Evolutionary conservation across 768 basidiomycete species (phyloP).

Genomic region (Leccinellum albellum): DNA sequence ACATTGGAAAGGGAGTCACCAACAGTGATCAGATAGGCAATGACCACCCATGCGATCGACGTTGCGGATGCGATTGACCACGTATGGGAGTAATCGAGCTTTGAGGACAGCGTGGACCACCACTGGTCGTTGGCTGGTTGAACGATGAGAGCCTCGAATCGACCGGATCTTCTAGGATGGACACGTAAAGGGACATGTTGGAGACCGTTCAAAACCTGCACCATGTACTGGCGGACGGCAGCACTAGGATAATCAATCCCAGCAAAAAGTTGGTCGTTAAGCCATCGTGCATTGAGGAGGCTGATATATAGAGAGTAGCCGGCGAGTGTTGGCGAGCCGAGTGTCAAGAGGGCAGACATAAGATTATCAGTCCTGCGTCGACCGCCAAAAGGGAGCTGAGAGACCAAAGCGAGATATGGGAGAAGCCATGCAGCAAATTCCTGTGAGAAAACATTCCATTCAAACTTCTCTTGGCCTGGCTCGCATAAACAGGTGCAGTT

Average conservation of each 20-base stretch:
- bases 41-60: constrained; percentile 42
- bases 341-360: constrained; percentile 38
- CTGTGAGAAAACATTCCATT: constrained; percentile 26
- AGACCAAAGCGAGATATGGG: constrained; percentile 46
- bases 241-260: constrained; percentile 26
- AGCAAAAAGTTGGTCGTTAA: constrained; percentile 31
- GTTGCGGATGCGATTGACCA: constrained; percentile 40
- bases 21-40: constrained; percentile 35
- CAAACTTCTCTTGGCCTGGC: constrained; percentile 8
- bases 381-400: constrained; percentile 48
- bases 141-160: constrained; percentile 40
- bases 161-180: constrained; percentile 21
- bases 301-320: constrained; percentile 44
- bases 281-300: constrained; percentile 42
- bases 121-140: constrained; percentile 42
- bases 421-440: constrained; percentile 44
- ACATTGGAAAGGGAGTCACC: constrained; percentile 15
- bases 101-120: constrained; percentile 35
- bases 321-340: constrained; percentile 44
- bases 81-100: constrained; percentile 37
- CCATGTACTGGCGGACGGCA: constrained; percentile 19
- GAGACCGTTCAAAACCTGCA: constrained; percentile 35
- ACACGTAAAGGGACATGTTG: constrained; percentile 41
- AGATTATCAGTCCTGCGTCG: constrained; percentile 40
- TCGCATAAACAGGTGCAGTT: constrained; percentile 12